phyloP scores from a whole-genome alignment of 2,329 filamentous ascomycete genomes.

The Aspergillus bombycis region DNA sequence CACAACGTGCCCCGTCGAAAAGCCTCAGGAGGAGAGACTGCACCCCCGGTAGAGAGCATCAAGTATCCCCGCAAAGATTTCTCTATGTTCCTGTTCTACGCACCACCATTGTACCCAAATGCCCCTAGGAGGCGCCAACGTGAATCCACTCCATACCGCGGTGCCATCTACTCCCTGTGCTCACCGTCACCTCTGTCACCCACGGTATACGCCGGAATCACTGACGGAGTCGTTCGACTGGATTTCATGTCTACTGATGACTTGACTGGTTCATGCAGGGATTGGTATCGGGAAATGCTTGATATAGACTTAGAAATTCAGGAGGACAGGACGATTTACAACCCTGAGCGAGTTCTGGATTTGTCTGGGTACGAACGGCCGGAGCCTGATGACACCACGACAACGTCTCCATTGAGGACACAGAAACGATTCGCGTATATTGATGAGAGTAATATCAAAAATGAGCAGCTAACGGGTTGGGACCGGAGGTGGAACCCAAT shows the following conservation, averaged over 20 bases:
- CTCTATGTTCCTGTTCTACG: conserved; percentile 47
- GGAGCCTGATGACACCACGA: conserved; percentile 33
- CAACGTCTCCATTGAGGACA: conserved; percentile 37
- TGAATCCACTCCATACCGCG: conserved; percentile 40
- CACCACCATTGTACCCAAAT: conserved; percentile 20
- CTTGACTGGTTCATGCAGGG: conserved; percentile 30
- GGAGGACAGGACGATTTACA: neutral
- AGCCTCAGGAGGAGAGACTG: neutral
- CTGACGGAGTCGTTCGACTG: conserved; percentile 46
- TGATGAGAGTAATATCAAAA: conserved; percentile 20
- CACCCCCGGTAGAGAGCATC: conserved; percentile 4
- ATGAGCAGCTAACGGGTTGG: conserved; percentile 37
- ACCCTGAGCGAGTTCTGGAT: conserved; percentile 32
- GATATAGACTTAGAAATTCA: conserved; percentile 28
- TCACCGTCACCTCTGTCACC: conserved; percentile 49
- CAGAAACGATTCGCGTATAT: conserved; percentile 36
- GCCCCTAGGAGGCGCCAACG: conserved; percentile 18
- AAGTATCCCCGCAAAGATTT: conserved; percentile 37
- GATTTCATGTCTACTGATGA: conserved; percentile 51
- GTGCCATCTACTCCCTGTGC: conserved; percentile 49
- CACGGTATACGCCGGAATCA: conserved; percentile 50
- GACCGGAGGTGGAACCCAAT: conserved; percentile 42
- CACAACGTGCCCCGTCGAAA: neutral
- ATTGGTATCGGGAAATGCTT: conserved; percentile 40
- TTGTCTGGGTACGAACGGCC: conserved; percentile 51